Base-by-base conservation (phyloP, 139 green algal species). In the Haematococcus lacustris region DNA sequence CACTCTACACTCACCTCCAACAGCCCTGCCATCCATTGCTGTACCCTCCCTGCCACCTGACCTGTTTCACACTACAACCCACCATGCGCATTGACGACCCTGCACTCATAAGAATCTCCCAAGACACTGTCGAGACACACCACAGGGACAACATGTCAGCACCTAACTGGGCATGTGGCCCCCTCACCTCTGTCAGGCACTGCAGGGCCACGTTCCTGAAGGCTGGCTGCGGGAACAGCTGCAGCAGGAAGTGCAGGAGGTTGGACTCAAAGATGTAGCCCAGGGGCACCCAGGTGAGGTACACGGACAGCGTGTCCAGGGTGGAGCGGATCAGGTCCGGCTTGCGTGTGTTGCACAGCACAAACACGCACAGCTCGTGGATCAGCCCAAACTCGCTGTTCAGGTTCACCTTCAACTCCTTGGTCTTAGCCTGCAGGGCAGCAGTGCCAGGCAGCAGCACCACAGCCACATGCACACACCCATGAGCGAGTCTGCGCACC, bases 191-290 rank as follows among this genome's bases (percentile, higher is more conserved):
- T 28, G 89, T 92, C 34, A 97, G 80, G 77, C 92, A 97, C 51
- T 82, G 43, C 43, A 53, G 43, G 17, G 92, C 83, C 6, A 94
- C 70, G 73, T 98, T 98, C 2, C 95, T 78, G 77, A 91, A 97
- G 3, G 84, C 62, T n/a, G 90, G 82, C 78, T 93, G 88, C 1
- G 95, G 93, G 80, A 98, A 97, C 0, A 97, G 83, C 62, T 86
- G 83, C 51, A 99, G 82, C 75, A 99, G 79, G 26, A 88, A 83
- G 59, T 97, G 82, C 59, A 98, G 81, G 35, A 99, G 70, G 71
- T 93, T 93, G 38, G 77, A 86, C 83, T 98, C 91, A 74, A 99
- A 98, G 78, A 99, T 97, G 81, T 97, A 99, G 4, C 88, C 95
- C 66, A 98, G 82, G 3, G 94, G 94, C 9, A 98, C 90, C 92